Percentiles rank a stretch among this genome's conserved stretches.
Conservation (phyloP, 1,284 basidiomycete species). For the Tylopilus sp. region DNA sequence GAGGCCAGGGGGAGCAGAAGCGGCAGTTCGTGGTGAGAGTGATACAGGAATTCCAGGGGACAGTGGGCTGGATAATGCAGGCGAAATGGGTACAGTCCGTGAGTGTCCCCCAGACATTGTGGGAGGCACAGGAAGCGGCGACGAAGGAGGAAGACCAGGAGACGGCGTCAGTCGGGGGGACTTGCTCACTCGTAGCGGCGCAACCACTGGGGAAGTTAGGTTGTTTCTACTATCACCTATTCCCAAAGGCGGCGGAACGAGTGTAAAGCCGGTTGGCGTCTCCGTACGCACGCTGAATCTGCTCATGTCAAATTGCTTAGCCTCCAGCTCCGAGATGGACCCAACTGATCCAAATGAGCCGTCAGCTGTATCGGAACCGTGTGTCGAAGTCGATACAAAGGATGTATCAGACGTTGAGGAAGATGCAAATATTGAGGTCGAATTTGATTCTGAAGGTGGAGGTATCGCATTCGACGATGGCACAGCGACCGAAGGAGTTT, state of each 20-base stretch:
- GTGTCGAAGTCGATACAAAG: slow-evolving; percentile 15
- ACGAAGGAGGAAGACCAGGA: slow-evolving; percentile 19
- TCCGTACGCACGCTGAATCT: slow-evolving; percentile 8
- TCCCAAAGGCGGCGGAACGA: slow-evolving; percentile 24
- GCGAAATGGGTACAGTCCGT: slow-evolving; percentile 15
- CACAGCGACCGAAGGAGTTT: neutral
- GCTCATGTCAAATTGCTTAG: slow-evolving; percentile 17
- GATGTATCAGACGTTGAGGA: slow-evolving; percentile 13
- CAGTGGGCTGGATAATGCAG: slow-evolving; percentile 16
- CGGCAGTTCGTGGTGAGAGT: neutral
- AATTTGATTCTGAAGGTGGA: slow-evolving; percentile 13
- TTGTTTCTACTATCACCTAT: slow-evolving; percentile 12
- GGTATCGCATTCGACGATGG: slow-evolving; percentile 7
- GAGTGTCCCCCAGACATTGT: slow-evolving; percentile 5
- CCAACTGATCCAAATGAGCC: slow-evolving; percentile 21
- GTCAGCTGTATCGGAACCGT: slow-evolving; percentile 6
- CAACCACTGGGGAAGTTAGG: slow-evolving; percentile 14
- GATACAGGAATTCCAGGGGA: slow-evolving; percentile 6
- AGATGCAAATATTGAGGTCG: slow-evolving; percentile 13
- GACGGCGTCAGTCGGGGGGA: slow-evolving; percentile 21
- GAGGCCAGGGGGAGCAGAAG: slow-evolving; percentile 3
- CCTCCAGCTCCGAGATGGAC: slow-evolving; percentile 27
- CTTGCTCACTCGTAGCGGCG: slow-evolving; percentile 28
- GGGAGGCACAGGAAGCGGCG: slow-evolving; percentile 13
- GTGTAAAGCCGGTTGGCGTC: slow-evolving; percentile 17